Evolutionary conservation across 768 basidiomycete species (phyloP).

Genomic region (Boletales sp.): DNA sequence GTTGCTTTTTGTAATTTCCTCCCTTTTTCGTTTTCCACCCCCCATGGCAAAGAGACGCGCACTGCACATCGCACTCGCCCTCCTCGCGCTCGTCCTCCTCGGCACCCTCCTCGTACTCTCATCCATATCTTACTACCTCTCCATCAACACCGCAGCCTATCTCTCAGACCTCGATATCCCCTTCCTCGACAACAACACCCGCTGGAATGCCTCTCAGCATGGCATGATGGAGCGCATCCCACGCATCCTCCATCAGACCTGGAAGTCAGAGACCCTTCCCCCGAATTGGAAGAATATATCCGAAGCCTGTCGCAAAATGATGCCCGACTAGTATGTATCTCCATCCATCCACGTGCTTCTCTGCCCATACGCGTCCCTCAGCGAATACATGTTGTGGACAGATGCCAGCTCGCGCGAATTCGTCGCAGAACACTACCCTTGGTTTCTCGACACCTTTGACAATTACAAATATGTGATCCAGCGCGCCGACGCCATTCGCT

Average conservation of each 20-base stretch:
- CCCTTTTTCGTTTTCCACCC: constrained; percentile 13
- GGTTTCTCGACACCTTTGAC: constrained; percentile 94
- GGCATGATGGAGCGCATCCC: constrained; percentile 75
- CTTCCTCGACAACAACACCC: constrained; percentile 47
- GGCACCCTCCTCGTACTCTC: constrained; percentile 92
- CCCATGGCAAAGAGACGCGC: constrained; percentile 44
- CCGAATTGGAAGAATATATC: constrained; percentile 77
- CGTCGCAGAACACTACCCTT: constrained; percentile 81
- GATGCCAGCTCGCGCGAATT: constrained; percentile 88
- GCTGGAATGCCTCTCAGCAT: constrained; percentile 63
- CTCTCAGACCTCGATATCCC: constrained; percentile 76
- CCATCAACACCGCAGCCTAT: constrained; percentile 75
- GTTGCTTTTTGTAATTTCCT: background rate
- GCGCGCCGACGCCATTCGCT: constrained; percentile 96
- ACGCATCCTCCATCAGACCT: constrained; percentile 95
- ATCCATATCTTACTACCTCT: constrained; percentile 85
- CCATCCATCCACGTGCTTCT: constrained; percentile 5
- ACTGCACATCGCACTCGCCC: constrained; percentile 44
- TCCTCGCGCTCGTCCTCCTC: constrained; percentile 74
- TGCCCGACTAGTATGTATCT: constrained; percentile 88
- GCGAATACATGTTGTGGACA: constrained; percentile 97
- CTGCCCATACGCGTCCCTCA: constrained; percentile 31
- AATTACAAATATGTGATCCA: constrained; percentile 89
- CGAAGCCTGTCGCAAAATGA: constrained; percentile 82
- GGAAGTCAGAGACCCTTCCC: constrained; percentile 90